Conservation (phyloP, 1,284 basidiomycete species). For the Mycena sp. region DNA sequence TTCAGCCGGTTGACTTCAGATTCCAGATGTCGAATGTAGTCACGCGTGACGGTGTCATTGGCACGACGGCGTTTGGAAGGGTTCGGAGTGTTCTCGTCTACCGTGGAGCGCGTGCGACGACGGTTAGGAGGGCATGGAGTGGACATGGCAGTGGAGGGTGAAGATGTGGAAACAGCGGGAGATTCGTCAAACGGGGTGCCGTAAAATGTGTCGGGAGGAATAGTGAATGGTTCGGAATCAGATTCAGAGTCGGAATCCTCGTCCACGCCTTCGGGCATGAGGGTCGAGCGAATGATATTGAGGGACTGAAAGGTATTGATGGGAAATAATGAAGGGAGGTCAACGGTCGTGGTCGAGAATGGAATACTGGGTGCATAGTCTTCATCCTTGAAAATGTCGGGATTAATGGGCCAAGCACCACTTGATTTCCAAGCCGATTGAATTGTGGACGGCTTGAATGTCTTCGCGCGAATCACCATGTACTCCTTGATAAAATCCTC, state of each 20-base stretch:
- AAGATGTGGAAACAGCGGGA: neutral
- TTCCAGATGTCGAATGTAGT: neutral
- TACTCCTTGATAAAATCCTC: conserved; percentile 44
- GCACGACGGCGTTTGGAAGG: neutral
- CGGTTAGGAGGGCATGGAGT: neutral
- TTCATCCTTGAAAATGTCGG: conserved; percentile 2
- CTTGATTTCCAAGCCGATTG: conserved; percentile 35
- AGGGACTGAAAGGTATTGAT: neutral
- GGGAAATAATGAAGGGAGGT: neutral
- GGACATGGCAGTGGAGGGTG: neutral
- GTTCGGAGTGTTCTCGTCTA: neutral
- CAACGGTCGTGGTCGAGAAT: conserved; percentile 7
- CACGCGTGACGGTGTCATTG: neutral
- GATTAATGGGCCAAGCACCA: conserved; percentile 30
- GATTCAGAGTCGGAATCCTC: neutral
- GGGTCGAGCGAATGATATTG: neutral
- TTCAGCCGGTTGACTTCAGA: no score
- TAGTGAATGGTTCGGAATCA: neutral
- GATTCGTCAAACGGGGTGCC: neutral
- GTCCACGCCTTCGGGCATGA: neutral
- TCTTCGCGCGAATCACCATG: conserved; percentile 27
- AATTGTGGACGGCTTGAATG: conserved; percentile 38
- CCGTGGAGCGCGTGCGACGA: neutral
- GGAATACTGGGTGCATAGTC: conserved; percentile 19
- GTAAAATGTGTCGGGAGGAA: neutral